These are phyloP conservation scores for Phialophora chinensis DNA, from an alignment of 2,329 filamentous ascomycete species.

Conservation along the genomic window DNA sequence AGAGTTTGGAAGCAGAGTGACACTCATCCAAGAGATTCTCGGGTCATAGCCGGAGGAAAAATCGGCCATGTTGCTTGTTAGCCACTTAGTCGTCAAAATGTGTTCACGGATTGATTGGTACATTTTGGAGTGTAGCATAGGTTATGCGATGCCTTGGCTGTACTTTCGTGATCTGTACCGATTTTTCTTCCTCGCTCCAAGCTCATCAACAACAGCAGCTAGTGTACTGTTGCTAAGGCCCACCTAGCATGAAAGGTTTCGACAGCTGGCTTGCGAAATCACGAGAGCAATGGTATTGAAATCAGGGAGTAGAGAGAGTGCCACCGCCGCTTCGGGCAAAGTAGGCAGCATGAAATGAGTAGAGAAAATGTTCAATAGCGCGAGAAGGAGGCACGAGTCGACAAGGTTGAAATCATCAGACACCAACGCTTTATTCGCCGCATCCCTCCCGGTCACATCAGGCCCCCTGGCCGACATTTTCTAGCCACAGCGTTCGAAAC, in stretches of 20 bases:
- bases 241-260: no score
- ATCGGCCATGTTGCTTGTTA: no score
- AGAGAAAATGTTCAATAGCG: background rate
- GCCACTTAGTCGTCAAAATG: no score
- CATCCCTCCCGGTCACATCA: background rate
- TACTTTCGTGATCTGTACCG: no score
- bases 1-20: constrained; percentile 14
- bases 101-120: no score
- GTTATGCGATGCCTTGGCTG: no score
- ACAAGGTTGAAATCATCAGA: background rate
- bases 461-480: background rate
- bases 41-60: no score
- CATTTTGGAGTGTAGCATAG: no score
- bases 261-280: background rate
- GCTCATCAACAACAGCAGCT: no score
- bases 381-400: background rate
- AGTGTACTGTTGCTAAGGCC: no score
- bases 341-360: background rate
- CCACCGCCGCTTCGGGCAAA: background rate
- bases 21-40: background rate
- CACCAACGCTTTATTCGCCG: background rate
- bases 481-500: background rate
- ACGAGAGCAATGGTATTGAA: background rate
- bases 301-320: background rate
- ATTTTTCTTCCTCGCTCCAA: no score